Evolutionary conservation across 2,329 filamentous ascomycete species (phyloP).

Genomic region (Mariannaea elegans): DNA sequence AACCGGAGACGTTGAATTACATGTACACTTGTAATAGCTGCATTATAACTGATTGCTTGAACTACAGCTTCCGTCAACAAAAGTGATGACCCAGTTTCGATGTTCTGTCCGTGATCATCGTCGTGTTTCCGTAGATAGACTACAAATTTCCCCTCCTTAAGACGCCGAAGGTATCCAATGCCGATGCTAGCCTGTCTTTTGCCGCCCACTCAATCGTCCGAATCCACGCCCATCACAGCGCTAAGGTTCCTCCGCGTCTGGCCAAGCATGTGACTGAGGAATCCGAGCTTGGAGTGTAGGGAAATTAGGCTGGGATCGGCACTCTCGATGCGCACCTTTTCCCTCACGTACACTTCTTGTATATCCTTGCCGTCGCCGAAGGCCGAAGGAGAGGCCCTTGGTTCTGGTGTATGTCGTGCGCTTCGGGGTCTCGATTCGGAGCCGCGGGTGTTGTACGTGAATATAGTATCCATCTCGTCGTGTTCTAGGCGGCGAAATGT

Average conservation of each 20-base stretch:
- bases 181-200: constrained; percentile 27
- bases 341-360: constrained; percentile 80
- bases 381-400: constrained; percentile 28
- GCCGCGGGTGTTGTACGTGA: constrained; percentile 64
- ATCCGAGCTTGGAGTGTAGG: constrained; percentile 82
- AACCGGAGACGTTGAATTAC: constrained; percentile 34
- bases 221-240: constrained; percentile 76
- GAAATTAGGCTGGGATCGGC: constrained; percentile 88
- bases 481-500: constrained; percentile 72
- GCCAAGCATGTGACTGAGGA: constrained; percentile 76
- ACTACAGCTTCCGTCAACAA: too few species aligned
- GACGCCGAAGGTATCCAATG: constrained; percentile 40
- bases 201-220: constrained; percentile 32
- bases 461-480: constrained; percentile 82
- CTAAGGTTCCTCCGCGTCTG: constrained; percentile 76
- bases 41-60: constrained; percentile 26
- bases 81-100: too few species aligned
- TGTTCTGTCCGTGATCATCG: constrained; percentile 9
- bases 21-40: constrained; percentile 40
- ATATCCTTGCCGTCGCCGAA: constrained; percentile 34
- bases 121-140: constrained; percentile 2
- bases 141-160: constrained; percentile 1
- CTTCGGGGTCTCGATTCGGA: constrained; percentile 39
- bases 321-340: constrained; percentile 89
- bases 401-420: constrained; percentile 37